A percentile compares a stretch with the other conserved stretches of the same genome.
phyloP scores from a whole-genome alignment of 148 eudicot species.

The Rhododendron griersonianum region DNA sequence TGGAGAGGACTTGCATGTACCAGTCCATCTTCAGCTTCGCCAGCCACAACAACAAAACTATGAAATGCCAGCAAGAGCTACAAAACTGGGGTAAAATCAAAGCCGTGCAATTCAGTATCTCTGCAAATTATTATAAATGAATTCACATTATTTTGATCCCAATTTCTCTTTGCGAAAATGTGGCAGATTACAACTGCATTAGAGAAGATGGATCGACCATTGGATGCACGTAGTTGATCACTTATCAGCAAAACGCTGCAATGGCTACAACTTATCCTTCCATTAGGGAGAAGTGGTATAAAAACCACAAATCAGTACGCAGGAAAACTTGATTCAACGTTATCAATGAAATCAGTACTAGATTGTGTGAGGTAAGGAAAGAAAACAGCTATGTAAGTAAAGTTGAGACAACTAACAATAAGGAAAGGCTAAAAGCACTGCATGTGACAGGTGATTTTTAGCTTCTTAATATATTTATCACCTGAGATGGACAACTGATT shows the following conservation, averaged over 20 bases:
- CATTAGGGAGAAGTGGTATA: slow-evolving; percentile 23
- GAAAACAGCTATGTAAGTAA: slow-evolving; percentile 10
- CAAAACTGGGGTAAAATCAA: neutral
- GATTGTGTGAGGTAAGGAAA: slow-evolving; percentile 16
- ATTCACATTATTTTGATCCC: slow-evolving; percentile 11
- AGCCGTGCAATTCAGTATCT: neutral
- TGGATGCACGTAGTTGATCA: neutral
- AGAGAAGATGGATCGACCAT: slow-evolving; percentile 17
- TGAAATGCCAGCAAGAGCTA: neutral
- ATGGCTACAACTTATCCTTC: slow-evolving; percentile 20
- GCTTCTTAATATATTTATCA: neutral
- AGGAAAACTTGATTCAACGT: slow-evolving; percentile 11
- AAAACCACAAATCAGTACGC: slow-evolving; percentile 17
- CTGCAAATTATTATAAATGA: neutral
- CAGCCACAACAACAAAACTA: slow-evolving; percentile 30
- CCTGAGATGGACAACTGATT: neutral
- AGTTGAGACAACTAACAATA: neutral
- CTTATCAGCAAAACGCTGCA: slow-evolving; percentile 17
- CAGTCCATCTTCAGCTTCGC: slow-evolving; percentile 35
- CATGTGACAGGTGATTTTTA: slow-evolving; percentile 6
- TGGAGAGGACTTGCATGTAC: slow-evolving; percentile 23
- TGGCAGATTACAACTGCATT: slow-evolving; percentile 54
- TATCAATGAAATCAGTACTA: slow-evolving; percentile 14
- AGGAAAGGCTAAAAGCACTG: neutral
- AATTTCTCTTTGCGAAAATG: slow-evolving; percentile 14